phyloP scores from a whole-genome alignment of 139 green algal genomes.

The Picochlorum sp. region DNA sequence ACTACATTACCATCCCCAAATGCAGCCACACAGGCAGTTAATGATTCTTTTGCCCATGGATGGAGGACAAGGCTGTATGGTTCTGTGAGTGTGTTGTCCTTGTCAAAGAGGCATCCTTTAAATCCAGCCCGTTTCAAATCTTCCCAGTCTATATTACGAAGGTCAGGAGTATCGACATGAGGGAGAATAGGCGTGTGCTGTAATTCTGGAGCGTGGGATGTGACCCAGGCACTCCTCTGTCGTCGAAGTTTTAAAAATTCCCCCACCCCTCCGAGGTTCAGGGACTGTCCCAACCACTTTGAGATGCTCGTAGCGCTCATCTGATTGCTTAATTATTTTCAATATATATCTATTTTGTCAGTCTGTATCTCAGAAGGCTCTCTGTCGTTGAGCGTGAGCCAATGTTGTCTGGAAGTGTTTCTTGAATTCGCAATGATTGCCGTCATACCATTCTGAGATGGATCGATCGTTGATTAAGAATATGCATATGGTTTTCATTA shows the following conservation, averaged over 20 bases:
- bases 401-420: no score
- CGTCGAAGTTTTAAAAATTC: conserved; percentile 4
- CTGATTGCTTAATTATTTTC: no score
- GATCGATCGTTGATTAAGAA: no score
- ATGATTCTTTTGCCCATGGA: conserved; percentile 17
- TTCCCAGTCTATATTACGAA: conserved; percentile 62
- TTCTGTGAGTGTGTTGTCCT: conserved; percentile 91
- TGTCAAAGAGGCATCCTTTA: conserved; percentile 80
- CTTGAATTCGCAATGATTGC: no score
- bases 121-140: conserved; percentile 63
- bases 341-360: no score
- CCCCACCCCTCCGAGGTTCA: neutral
- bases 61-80: conserved; percentile 59
- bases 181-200: conserved; percentile 52
- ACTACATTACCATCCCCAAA: conserved; percentile 57
- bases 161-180: conserved; percentile 57
- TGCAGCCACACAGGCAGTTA: conserved; percentile 40
- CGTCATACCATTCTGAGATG: no score
- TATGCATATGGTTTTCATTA: no score
- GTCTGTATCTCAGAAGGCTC: no score
- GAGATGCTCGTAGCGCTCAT: neutral
- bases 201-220: conserved; percentile 32
- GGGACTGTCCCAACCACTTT: neutral
- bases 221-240: neutral
- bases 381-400: no score